Evolutionary conservation across 1,139 yeast species (phyloP), one percentile per base, ranked within the genome.

Genomic region (Suhomyces chickasaworum): DNA sequence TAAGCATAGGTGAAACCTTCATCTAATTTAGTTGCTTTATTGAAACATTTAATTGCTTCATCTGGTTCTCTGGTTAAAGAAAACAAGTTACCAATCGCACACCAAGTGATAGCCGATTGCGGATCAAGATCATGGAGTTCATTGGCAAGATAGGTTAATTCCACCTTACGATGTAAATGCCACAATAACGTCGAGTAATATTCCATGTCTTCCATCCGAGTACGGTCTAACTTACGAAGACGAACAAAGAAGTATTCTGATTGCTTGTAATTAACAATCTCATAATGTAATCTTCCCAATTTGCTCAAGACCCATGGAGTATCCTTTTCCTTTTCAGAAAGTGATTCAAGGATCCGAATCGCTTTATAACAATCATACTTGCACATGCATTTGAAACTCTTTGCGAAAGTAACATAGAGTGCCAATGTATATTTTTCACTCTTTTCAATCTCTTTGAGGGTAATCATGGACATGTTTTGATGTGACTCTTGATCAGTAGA

Each of bases 161-260:
- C 93, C n/a, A 83, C 81, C 48, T 87, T 91, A 56, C 85, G 86
- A 49, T 87, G 90, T 45, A 90, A 69, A 68, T 93, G 99, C 99
- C 99, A 93, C 49, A 93, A 73, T 31, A 90, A 70, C 0, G 98
- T 93, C 1, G 97, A 89, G 60, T 81, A 90, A 58, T 84, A 83
- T 60, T 93, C 98, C 95, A 93, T 89, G 61, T 90, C 98, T 50
- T 83, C 84, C 22, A 86, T 64, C 47, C 98, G 73, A n/a, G 93
- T 86, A 37, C 95, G 79, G 64, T 90, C 97, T 20, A 84, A 51
- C 46, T 69, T 70, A 43, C 97, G 76, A 46, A 93, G 71, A 54
- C 75, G 75, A 25, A 71, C 68, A 58, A 88, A 93, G 56, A 78
- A 83, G 42, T 70, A 64, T 51, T 84, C 86, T 4, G 96, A 80